phyloP scores from a whole-genome alignment of 2,329 filamentous ascomycete species.

The Clonostachys byssicola region DNA sequence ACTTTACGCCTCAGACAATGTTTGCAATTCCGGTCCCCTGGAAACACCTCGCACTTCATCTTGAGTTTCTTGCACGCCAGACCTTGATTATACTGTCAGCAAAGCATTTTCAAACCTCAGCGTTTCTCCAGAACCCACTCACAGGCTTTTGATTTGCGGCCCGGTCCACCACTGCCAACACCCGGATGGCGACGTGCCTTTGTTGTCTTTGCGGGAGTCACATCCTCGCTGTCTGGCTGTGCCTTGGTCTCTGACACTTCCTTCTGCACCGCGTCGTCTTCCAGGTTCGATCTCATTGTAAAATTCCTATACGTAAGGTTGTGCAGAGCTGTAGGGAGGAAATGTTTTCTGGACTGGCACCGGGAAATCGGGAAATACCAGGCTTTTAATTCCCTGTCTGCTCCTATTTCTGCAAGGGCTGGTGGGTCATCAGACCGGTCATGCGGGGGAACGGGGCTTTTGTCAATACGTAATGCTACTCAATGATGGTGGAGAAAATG shows the following conservation, averaged over 20 bases:
- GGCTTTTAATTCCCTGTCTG: not conserved
- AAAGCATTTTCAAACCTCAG: not conserved
- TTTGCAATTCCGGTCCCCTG: not conserved
- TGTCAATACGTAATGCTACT: not conserved
- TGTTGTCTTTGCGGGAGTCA: not conserved
- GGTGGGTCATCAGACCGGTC: too few relatives aligned
- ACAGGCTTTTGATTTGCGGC: slow-evolving; percentile 1
- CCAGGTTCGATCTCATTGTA: not conserved
- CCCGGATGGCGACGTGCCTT: not conserved
- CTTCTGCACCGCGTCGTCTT: not conserved
- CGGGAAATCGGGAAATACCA: slow-evolving; percentile 1
- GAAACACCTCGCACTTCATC: slow-evolving; percentile 1
- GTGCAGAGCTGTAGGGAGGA: not conserved
- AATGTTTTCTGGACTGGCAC: not conserved
- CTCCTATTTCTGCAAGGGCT: too few relatives aligned
- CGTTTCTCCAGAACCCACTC: not conserved
- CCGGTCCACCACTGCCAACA: not conserved
- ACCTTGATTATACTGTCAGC: not conserved
- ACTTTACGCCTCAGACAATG: not conserved
- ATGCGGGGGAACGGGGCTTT: too few relatives aligned
- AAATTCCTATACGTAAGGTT: not conserved
- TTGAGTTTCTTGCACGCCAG: slow-evolving; percentile 1
- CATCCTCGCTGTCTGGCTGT: not conserved
- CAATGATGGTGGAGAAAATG: not conserved
- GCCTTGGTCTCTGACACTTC: not conserved